Percentiles rank a stretch among this genome's conserved stretches.
Evolutionary conservation across 2,329 filamentous ascomycete species (phyloP).

Genomic region (Fusarium fujikuroi): DNA sequence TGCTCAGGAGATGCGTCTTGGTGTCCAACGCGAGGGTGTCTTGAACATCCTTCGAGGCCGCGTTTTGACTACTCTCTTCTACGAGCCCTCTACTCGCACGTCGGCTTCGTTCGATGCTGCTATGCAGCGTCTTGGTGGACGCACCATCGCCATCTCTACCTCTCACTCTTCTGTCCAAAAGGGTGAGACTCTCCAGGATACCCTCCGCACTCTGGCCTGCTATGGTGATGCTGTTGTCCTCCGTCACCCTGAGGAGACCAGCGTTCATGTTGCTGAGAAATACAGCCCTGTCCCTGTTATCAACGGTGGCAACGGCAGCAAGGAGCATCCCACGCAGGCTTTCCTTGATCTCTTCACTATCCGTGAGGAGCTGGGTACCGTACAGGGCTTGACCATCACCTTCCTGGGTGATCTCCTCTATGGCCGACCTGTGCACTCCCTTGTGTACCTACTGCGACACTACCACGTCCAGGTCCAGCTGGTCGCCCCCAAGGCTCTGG

Average conservation of each 20-base stretch:
- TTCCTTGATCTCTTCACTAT: slow-evolving; percentile 99
- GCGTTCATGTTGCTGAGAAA: slow-evolving; percentile 83
- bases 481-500: slow-evolving; percentile 82
- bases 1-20: slow-evolving; percentile 96
- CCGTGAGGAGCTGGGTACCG: slow-evolving; percentile 94
- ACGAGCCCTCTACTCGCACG: slow-evolving; percentile 95
- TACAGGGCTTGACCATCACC: slow-evolving; percentile 94
- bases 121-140: slow-evolving; percentile 96
- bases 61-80: slow-evolving; percentile 93
- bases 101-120: slow-evolving; percentile 96
- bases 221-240: slow-evolving; percentile 97
- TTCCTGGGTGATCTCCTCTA: slow-evolving; percentile 94
- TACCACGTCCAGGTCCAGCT: slow-evolving; percentile 96
- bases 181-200: slow-evolving; percentile 93
- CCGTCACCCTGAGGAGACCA: slow-evolving; percentile 86
- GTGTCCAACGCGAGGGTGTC: slow-evolving; percentile 91
- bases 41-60: slow-evolving; percentile 87
- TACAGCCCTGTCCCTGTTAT: slow-evolving; percentile 92
- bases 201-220: slow-evolving; percentile 90
- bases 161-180: slow-evolving; percentile 90
- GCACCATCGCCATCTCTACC: slow-evolving; percentile 84
- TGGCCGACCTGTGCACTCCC: slow-evolving; percentile 93
- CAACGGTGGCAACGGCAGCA: slow-evolving; percentile 95
- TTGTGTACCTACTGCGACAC: slow-evolving; percentile 92
- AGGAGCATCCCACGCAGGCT: slow-evolving; percentile 96